Base-by-base conservation (phyloP, 1,139 yeast genomes). In the Debaryomyces fabryi region DNA sequence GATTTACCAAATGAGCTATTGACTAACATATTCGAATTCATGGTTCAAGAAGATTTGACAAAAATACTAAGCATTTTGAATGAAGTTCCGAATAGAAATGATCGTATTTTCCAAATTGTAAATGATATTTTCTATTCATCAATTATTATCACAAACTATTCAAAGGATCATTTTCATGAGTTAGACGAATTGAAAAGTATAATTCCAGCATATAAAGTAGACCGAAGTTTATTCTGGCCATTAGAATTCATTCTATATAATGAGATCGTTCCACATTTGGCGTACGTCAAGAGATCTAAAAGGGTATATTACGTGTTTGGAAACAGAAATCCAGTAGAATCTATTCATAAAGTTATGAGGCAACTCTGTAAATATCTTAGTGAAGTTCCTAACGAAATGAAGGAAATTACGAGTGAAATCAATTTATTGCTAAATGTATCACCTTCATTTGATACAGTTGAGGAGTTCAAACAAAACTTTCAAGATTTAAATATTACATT, bases 321-420 rank as follows among this genome's bases (percentile, higher is more conserved):
- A 23, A 43, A 46, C 21, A 25, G 44, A 12, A 36, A 30, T 12
- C 35, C 43, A 9, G 33, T 32, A n/a, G 36, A 41, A 27, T 41
- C 50, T 2, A 33, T 49, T 25, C 47, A 39, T 33, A 49, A 44
- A 29, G 42, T 46, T 8, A 36, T 49, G 37, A 39, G 52, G 27
- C 39, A 46, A 12, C 46, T 48, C 21, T 25, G 46, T 13, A 46
- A 42, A 29, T 38, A 35, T 35, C 34, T 48, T 9, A 35, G 40
- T 10, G 27, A 25, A 23, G 33, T 27, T 5, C 47, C 39, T 7
- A 3, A 8, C 6, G 9, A 15, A 4, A 20, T 43, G 6, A 21
- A 15, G 25, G 30, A 33, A 12, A 16, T 47, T 15, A 40, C 48
- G 4, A 44, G 38, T 18, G 48, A 47, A 13, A 36, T 49, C 8